A percentile compares a stretch with the other conserved stretches of the same genome.
phyloP scores from a whole-genome alignment of 2,329 filamentous ascomycete species.

The Scytalidium sp. region DNA sequence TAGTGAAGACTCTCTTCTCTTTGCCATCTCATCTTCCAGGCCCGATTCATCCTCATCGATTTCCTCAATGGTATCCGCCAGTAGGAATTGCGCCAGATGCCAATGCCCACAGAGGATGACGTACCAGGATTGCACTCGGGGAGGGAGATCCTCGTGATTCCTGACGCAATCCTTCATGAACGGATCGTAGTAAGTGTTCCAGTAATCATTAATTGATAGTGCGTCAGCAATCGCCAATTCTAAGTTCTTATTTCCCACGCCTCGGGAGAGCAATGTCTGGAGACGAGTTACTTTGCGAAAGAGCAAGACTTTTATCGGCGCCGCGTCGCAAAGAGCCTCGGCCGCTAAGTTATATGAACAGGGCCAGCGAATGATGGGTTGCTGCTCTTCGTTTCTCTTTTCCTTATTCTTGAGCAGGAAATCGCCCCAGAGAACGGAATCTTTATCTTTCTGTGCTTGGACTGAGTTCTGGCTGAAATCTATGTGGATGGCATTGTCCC shows the following conservation, averaged over 20 bases:
- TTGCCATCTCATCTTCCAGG: slow-evolving; percentile 19
- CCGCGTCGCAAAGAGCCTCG: slow-evolving; percentile 46
- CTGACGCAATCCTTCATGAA: slow-evolving; percentile 51
- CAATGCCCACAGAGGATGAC: slow-evolving; percentile 55
- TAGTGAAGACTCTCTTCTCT: slow-evolving; percentile 29
- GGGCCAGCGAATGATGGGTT: slow-evolving; percentile 40
- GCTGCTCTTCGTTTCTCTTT: background rate
- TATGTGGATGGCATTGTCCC: background rate
- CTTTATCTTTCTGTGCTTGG: slow-evolving; percentile 10
- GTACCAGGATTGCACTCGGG: slow-evolving; percentile 58
- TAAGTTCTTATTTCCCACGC: slow-evolving; percentile 32
- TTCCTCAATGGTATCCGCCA: slow-evolving; percentile 50
- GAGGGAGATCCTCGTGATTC: slow-evolving; percentile 46
- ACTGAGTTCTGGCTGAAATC: slow-evolving; percentile 9
- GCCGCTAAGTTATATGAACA: slow-evolving; percentile 51
- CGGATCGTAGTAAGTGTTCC: slow-evolving; percentile 47
- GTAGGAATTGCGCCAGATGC: slow-evolving; percentile 52
- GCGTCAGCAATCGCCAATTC: slow-evolving; percentile 47
- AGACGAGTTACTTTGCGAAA: slow-evolving; percentile 55
- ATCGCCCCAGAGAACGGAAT: slow-evolving; percentile 35
- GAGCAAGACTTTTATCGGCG: slow-evolving; percentile 56
- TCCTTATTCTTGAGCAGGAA: slow-evolving; percentile 26
- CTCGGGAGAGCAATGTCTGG: slow-evolving; percentile 46
- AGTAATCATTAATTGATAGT: slow-evolving; percentile 50
- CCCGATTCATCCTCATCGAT: slow-evolving; percentile 40